A percentile compares a stretch with the other conserved stretches of the same genome.
These are phyloP conservation scores for Ophiostoma ips DNA, from an alignment of 2,329 filamentous ascomycete genomes.

Conservation along the genomic window DNA sequence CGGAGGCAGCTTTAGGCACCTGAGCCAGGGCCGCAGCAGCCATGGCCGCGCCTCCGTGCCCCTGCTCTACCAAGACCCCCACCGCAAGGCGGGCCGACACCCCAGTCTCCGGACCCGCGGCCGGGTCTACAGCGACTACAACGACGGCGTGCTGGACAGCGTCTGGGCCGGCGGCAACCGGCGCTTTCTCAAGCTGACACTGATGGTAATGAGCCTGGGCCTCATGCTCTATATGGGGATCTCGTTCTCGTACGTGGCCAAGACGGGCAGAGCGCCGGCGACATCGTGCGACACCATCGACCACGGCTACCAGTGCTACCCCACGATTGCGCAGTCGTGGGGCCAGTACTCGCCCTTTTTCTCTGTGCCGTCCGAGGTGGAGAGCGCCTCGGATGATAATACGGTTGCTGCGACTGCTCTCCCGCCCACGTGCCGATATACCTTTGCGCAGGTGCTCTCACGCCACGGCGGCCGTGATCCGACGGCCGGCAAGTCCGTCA, in stretches of 20 bases:
- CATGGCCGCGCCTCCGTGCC: neutral
- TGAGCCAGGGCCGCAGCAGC: neutral
- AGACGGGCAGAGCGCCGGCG: neutral
- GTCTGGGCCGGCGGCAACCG: conserved; percentile 10
- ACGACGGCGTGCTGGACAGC: conserved; percentile 3
- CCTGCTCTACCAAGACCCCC: neutral
- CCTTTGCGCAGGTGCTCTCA: conserved; percentile 68
- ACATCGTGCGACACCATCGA: conserved; percentile 36
- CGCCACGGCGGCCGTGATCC: conserved; percentile 78
- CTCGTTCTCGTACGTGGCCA: neutral
- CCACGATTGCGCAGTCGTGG: conserved; percentile 54
- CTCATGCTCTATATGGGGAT: conserved; percentile 15
- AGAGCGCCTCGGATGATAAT: neutral
- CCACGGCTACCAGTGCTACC: conserved; percentile 48
- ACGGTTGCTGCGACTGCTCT: conserved; percentile 25
- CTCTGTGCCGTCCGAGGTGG: conserved; percentile 45
- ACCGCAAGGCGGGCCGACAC: neutral
- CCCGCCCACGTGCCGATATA: conserved; percentile 57
- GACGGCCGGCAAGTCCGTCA: conserved; percentile 49
- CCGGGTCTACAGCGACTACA: neutral
- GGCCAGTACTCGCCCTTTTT: conserved; percentile 84
- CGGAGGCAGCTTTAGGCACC: neutral
- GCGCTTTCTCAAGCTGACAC: conserved; percentile 14
- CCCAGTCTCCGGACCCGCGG: neutral
- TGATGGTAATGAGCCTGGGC: conserved; percentile 14